A percentile compares a stretch with the other conserved stretches of the same genome.
phyloP scores from a whole-genome alignment of 2,329 filamentous ascomycete genomes.

The Venturia oleaginea region DNA sequence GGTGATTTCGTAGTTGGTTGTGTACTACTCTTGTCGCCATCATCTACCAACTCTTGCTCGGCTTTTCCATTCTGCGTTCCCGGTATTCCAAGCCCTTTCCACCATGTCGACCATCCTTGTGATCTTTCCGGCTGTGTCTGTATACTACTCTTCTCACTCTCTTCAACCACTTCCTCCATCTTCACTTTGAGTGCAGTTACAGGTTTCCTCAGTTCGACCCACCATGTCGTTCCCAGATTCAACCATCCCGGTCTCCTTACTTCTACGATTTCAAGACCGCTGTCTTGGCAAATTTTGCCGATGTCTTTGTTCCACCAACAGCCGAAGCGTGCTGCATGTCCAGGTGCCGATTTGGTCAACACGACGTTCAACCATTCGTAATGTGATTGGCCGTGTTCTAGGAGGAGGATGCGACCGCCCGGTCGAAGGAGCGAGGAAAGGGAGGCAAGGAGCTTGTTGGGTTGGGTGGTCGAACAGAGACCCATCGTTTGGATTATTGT shows the following conservation, averaged over 20 bases:
- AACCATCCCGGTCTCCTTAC: constrained; percentile 29
- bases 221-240: constrained; percentile 42
- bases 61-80: neutral
- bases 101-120: neutral
- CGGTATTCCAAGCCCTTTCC: neutral
- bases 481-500: constrained; percentile 45
- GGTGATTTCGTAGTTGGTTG: neutral
- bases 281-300: constrained; percentile 37
- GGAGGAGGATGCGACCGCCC: constrained; percentile 36
- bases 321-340: constrained; percentile 40
- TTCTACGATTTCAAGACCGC: constrained; percentile 37
- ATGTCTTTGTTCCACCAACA: constrained; percentile 47
- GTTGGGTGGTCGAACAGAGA: constrained; percentile 39
- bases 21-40: neutral
- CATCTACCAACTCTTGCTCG: neutral
- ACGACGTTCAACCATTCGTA: constrained; percentile 39
- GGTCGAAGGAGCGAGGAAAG: constrained; percentile 34
- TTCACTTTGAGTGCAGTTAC: neutral
- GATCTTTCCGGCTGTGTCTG: neutral
- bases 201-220: constrained; percentile 34
- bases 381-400: constrained; percentile 42
- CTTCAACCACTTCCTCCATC: neutral
- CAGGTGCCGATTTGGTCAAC: constrained; percentile 36
- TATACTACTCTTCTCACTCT: neutral
- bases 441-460: constrained; percentile 35